Evolutionary conservation across 1,139 yeast species (phyloP).

Genomic region (Taphrina flavorubra): DNA sequence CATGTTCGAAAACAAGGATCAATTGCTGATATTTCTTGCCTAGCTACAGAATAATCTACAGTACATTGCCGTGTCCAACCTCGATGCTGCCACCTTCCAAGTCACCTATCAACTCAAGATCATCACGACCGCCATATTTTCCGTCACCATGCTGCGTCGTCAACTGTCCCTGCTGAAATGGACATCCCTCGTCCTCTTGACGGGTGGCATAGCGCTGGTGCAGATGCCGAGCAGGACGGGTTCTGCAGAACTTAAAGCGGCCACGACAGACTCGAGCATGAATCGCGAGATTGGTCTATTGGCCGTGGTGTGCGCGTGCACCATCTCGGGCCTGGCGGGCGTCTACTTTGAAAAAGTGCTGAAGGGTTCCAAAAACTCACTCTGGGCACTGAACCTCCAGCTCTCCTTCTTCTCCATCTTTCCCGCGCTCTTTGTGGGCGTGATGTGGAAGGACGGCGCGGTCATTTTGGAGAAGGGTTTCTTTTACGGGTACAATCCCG

Average conservation of each 20-base stretch:
- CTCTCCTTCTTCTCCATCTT: conserved; percentile 54
- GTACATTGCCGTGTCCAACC: conserved; percentile 55
- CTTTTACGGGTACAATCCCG: conserved; percentile 54
- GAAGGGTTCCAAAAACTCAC: conserved; percentile 52
- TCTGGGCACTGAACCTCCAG: conserved; percentile 56
- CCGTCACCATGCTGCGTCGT: conserved; percentile 54
- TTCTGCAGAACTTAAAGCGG: conserved; percentile 7
- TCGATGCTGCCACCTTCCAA: conserved; percentile 56
- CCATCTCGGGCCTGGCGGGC: conserved; percentile 55
- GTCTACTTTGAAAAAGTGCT: conserved; percentile 56
- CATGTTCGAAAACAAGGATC: too few relatives aligned
- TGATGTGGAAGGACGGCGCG: conserved; percentile 52
- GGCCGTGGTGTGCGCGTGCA: conserved; percentile 54
- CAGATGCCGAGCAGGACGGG: conserved; percentile 51
- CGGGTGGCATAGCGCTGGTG: conserved; percentile 55
- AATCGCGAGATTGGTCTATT: conserved; percentile 50
- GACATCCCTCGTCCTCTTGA: conserved; percentile 53
- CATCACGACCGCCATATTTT: conserved; percentile 56
- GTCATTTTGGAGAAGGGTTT: conserved; percentile 52
- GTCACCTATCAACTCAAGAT: conserved; percentile 57
- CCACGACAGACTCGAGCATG: conserved; percentile 8
- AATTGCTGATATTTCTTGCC: background rate
- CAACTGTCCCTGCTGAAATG: conserved; percentile 51
- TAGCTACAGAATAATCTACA: conserved; percentile 54
- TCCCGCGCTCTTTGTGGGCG: conserved; percentile 55